Base-by-base conservation (phyloP, 306 rosid species). In the Castanospermum australe region DNA sequence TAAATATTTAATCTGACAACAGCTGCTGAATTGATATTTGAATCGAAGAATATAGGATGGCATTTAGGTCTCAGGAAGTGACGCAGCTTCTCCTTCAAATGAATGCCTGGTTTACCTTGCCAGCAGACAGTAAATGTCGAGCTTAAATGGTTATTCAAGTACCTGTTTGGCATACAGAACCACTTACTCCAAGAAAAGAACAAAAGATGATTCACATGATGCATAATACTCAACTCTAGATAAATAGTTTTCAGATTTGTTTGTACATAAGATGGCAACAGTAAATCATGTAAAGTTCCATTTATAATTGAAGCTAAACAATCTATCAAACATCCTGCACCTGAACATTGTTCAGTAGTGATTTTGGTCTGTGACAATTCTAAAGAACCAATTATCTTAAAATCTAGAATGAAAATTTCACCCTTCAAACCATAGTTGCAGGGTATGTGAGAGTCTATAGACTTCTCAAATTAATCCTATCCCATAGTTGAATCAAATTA, bases 1-100 rank as follows among this genome's bases (percentile, higher is more conserved):
- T 87, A 92, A 79, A 89, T 72, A 66, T 94, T 94, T 70, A 94
- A 82, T 88, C 92, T 88, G 80, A 94, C 93, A 75, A 89, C 95
- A 76, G 84, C 92, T 20, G 89, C 92, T 11, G 97, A 91, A 81
- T 94, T 94, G 76, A 94, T 87, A 65, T 94, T 92, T 69, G 91
- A 85, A 87, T 92, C 97, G 1, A 84, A 94, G 87, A 92, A 94
- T 74, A 94, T 73, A 5, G 97, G 90, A 89, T 92, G 94, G 57
- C 99, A 92, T 85, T 92, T 94, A 8, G 97, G 94, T 79, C 90
- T 88, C 83, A 94, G 75, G 78, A 83, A 94, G 83, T 61, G 72
- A 50, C 90, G 65, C 80, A 94, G 57, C 84, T 87, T 94, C 81
- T 73, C 61, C 89, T 85, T 77, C 42, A 92, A 77, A 68, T 17